These are phyloP conservation scores for Aquilaria sinensis DNA, from an alignment of 345 rosid species.

Conservation along the genomic window DNA sequence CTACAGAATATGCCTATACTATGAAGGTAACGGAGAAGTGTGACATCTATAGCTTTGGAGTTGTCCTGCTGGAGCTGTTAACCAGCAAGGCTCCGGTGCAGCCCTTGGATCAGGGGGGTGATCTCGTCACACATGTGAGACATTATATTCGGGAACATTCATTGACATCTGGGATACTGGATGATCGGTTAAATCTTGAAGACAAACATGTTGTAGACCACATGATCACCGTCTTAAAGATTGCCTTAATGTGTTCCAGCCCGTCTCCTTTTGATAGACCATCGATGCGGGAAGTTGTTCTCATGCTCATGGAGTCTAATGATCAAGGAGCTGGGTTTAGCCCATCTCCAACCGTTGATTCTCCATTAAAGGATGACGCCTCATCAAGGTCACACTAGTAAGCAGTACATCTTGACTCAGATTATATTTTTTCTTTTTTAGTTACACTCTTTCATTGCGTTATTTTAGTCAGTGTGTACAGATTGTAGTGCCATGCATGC, in stretches of 20 bases:
- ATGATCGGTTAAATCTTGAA: slow-evolving; percentile 37
- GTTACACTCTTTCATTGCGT: too few species aligned
- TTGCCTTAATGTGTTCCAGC: slow-evolving; percentile 74
- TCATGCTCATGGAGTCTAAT: too few species aligned
- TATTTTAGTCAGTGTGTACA: too few species aligned
- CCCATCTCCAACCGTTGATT: too few species aligned
- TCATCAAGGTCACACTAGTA: too few species aligned
- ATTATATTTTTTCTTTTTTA: too few species aligned
- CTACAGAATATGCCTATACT: slow-evolving; percentile 81
- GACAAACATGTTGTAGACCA: slow-evolving; percentile 37
- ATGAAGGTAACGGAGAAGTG: slow-evolving; percentile 89
- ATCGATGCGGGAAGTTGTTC: slow-evolving; percentile 54
- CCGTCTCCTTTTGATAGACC: slow-evolving; percentile 59
- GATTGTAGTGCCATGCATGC: too few species aligned
- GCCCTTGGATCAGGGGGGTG: slow-evolving; percentile 79
- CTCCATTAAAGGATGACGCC: too few species aligned
- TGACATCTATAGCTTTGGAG: slow-evolving; percentile 84
- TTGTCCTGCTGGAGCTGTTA: slow-evolving; percentile 52
- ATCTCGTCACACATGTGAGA: slow-evolving; percentile 73
- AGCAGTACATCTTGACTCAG: too few species aligned
- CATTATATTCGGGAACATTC: slow-evolving; percentile 41
- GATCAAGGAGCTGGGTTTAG: too few species aligned
- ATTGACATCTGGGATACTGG: slow-evolving; percentile 43
- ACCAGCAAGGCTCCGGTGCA: slow-evolving; percentile 81
- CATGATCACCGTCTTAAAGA: slow-evolving; percentile 63